Percentiles rank a stretch among this genome's conserved stretches.
Evolutionary conservation across 2,329 filamentous ascomycete genomes (phyloP).

Genomic region (Simplicillium aogashimaense): DNA sequence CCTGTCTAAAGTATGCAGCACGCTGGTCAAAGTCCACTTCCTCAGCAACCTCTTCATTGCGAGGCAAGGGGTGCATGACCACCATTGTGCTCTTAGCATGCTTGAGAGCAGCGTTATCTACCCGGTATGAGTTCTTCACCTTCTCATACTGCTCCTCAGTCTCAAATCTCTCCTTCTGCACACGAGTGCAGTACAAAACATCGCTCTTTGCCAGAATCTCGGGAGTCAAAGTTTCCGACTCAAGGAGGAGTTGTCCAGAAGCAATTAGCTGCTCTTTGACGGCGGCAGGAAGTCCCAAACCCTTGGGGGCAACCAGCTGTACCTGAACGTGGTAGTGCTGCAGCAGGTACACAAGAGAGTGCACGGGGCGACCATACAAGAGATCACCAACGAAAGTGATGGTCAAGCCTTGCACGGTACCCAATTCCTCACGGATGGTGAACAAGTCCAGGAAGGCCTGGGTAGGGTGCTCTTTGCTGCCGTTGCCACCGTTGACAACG

Average conservation of each 20-base stretch:
- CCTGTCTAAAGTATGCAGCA: slow-evolving; percentile 98
- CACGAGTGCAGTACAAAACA: slow-evolving; percentile 91
- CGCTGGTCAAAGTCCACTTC: slow-evolving; percentile 97
- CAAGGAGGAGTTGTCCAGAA: slow-evolving; percentile 67
- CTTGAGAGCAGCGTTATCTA: slow-evolving; percentile 85
- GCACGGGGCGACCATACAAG: slow-evolving; percentile 85
- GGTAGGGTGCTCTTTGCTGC: slow-evolving; percentile 90
- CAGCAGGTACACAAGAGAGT: slow-evolving; percentile 89
- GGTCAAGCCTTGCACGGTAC: slow-evolving; percentile 87
- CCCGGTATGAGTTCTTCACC: slow-evolving; percentile 79
- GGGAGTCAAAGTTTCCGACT: slow-evolving; percentile 70
- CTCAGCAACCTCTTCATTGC: slow-evolving; percentile 86
- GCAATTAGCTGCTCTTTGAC: slow-evolving; percentile 62
- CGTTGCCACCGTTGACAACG: slow-evolving; percentile 95
- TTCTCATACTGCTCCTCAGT: slow-evolving; percentile 70
- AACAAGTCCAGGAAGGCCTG: slow-evolving; percentile 97
- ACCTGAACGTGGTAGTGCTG: slow-evolving; percentile 92
- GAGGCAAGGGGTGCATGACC: slow-evolving; percentile 88
- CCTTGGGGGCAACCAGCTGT: slow-evolving; percentile 79
- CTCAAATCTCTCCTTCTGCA: slow-evolving; percentile 95
- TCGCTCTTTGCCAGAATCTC: slow-evolving; percentile 82
- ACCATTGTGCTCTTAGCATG: slow-evolving; percentile 88
- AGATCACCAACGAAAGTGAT: slow-evolving; percentile 95
- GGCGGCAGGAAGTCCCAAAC: slow-evolving; percentile 64
- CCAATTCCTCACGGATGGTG: slow-evolving; percentile 95